These are phyloP conservation scores for Fusarium albosuccineum DNA, from an alignment of 2,329 filamentous ascomycete species.

Conservation along the genomic window DNA sequence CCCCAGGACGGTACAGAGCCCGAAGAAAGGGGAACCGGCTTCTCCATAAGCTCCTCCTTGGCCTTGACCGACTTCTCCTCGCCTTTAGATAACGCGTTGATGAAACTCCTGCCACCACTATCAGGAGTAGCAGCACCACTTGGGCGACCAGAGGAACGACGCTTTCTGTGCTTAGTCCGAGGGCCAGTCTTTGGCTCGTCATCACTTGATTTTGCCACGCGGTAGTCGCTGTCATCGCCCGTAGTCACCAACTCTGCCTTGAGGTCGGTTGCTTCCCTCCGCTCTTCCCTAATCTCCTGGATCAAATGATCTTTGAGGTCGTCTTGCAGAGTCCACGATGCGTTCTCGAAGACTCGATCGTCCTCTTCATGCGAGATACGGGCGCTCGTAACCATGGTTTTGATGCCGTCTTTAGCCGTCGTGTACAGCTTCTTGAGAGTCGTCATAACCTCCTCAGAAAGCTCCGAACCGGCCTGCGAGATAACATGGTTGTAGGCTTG, in stretches of 20 bases:
- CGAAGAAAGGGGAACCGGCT: neutral
- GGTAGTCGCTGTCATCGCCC: neutral
- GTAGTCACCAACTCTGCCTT: neutral
- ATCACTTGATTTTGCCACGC: neutral
- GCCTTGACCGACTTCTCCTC: no score
- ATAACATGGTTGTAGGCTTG: neutral
- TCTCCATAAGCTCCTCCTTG: no score
- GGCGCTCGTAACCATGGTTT: slow-evolving; percentile 3
- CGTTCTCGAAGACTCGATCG: neutral
- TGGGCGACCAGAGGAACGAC: neutral
- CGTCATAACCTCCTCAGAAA: neutral
- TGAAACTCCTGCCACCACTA: slow-evolving; percentile 21
- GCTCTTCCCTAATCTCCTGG: no score
- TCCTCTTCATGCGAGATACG: neutral
- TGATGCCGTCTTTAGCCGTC: slow-evolving; percentile 5
- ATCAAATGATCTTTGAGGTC: no score
- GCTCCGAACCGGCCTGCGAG: neutral
- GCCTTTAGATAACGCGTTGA: neutral
- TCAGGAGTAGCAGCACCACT: neutral
- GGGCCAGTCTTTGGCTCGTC: neutral
- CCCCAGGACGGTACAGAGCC: neutral
- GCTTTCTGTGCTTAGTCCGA: neutral
- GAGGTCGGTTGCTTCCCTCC: neutral
- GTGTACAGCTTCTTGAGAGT: neutral
- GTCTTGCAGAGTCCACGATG: neutral